Conservation (phyloP, 2,329 filamentous ascomycete genomes). For the Hortaea werneckii region DNA sequence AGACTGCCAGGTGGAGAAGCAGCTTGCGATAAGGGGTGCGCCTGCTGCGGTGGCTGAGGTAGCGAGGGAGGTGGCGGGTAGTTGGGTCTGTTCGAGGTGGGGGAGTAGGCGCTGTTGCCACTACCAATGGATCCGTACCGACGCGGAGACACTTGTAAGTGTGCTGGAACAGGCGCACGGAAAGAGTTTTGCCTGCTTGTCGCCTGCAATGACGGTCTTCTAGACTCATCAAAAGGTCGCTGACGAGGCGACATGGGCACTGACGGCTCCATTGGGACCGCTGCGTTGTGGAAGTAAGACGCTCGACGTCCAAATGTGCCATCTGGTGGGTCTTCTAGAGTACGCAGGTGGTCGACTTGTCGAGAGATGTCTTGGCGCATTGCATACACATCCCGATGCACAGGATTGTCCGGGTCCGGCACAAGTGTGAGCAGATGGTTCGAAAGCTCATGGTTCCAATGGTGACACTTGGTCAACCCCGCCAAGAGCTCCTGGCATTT, state of each 20-base stretch:
- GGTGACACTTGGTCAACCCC: constrained; percentile 60
- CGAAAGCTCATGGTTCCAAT: constrained; percentile 80
- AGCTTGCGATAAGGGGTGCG: constrained; percentile 49
- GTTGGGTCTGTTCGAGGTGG: constrained; percentile 60
- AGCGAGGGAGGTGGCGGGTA: constrained; percentile 53
- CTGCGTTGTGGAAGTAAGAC: constrained; percentile 30
- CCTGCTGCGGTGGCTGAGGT: constrained; percentile 43
- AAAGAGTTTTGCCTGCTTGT: constrained; percentile 49
- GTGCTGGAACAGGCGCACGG: constrained; percentile 69
- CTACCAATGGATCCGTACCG: constrained; percentile 70
- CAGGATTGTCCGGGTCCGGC: constrained; percentile 62
- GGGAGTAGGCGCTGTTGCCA: constrained; percentile 57
- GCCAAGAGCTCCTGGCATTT: constrained; percentile 78
- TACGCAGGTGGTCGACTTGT: constrained; percentile 49
- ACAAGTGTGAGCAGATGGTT: constrained; percentile 63
- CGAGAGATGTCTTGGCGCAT: constrained; percentile 55
- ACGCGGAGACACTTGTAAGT: constrained; percentile 58
- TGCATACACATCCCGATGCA: constrained; percentile 61
- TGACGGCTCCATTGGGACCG: constrained; percentile 14
- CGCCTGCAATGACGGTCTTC: constrained; percentile 58
- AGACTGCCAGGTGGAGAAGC: constrained; percentile 55
- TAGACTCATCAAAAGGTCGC: constrained; percentile 72
- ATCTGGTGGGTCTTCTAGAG: constrained; percentile 54
- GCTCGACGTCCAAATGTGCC: constrained; percentile 28
- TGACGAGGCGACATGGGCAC: constrained; percentile 76